These are phyloP conservation scores for Aspergillus floridensis DNA, from an alignment of 2,329 filamentous ascomycete genomes.

Conservation along the genomic window DNA sequence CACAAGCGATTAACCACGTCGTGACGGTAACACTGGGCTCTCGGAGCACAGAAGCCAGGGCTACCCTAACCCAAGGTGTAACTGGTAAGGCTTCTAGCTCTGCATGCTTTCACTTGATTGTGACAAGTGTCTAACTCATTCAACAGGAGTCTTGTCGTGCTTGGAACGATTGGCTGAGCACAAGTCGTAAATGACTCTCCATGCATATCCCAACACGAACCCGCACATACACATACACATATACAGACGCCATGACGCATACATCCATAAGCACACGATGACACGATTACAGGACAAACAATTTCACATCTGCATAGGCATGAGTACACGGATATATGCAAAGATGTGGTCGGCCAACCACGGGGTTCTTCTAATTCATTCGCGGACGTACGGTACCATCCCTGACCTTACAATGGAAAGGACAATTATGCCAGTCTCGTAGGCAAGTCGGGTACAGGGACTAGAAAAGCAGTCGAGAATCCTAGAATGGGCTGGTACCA, in stretches of 20 bases:
- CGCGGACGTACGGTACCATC: too few relatives aligned
- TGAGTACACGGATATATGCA: background rate
- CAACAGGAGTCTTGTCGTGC: slow-evolving; percentile 51
- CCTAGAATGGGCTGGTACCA: background rate
- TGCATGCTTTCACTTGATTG: slow-evolving; percentile 1
- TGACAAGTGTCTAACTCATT: background rate
- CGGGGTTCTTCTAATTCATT: background rate
- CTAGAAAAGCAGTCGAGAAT: background rate
- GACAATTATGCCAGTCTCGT: background rate
- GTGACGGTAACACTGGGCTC: slow-evolving; percentile 83
- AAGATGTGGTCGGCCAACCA: background rate
- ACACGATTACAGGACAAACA: background rate
- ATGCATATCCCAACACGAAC: background rate
- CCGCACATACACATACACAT: too few relatives aligned
- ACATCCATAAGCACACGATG: background rate
- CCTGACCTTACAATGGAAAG: background rate
- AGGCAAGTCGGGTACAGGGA: background rate
- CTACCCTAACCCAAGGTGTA: slow-evolving; percentile 85
- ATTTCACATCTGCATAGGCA: background rate
- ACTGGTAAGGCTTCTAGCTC: slow-evolving; percentile 63
- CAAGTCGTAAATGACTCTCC: background rate
- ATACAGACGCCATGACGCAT: background rate
- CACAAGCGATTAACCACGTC: slow-evolving; percentile 63
- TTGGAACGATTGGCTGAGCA: slow-evolving; percentile 50
- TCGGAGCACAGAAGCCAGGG: slow-evolving; percentile 81